phyloP scores from a whole-genome alignment of 2,329 filamentous ascomycete genomes.

The Penicillium sp. region DNA sequence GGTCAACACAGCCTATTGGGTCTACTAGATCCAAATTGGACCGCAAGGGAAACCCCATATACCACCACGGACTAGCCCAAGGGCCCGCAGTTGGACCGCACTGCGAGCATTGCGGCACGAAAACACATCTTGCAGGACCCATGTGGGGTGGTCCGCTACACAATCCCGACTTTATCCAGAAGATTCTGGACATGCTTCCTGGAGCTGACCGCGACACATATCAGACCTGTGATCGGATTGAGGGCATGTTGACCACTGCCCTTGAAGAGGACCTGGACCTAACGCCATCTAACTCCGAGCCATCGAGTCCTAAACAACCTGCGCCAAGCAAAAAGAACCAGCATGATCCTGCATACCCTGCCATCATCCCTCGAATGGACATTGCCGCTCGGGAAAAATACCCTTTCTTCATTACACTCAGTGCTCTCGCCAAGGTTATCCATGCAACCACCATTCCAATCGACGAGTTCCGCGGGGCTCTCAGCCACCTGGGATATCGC shows the following conservation, averaged over 20 bases:
- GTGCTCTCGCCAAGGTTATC: slow-evolving; percentile 69
- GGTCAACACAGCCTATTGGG: slow-evolving; percentile 76
- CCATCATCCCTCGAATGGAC: slow-evolving; percentile 49
- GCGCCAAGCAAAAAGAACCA: slow-evolving; percentile 1
- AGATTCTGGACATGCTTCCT: slow-evolving; percentile 71
- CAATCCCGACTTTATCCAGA: slow-evolving; percentile 75
- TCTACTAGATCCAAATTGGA: slow-evolving; percentile 64
- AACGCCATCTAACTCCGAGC: slow-evolving; percentile 12
- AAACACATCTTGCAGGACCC: slow-evolving; percentile 83
- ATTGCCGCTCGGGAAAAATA: slow-evolving; percentile 67
- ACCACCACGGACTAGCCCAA: slow-evolving; percentile 73
- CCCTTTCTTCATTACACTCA: slow-evolving; percentile 84
- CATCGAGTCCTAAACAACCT: not conserved
- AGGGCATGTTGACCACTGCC: slow-evolving; percentile 88
- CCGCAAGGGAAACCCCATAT: slow-evolving; percentile 69
- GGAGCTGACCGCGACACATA: slow-evolving; percentile 67
- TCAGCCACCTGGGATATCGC: slow-evolving; percentile 75
- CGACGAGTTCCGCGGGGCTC: slow-evolving; percentile 73
- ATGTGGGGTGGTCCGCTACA: slow-evolving; percentile 95
- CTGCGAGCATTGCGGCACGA: slow-evolving; percentile 81
- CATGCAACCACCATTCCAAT: slow-evolving; percentile 79
- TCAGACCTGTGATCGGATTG: slow-evolving; percentile 73
- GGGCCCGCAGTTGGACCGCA: slow-evolving; percentile 64
- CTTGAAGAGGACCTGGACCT: slow-evolving; percentile 65
- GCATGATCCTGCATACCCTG: slow-evolving; percentile 18